Conservation (phyloP, 2,329 filamentous ascomycete genomes). For the Coleophoma cylindrospora region DNA sequence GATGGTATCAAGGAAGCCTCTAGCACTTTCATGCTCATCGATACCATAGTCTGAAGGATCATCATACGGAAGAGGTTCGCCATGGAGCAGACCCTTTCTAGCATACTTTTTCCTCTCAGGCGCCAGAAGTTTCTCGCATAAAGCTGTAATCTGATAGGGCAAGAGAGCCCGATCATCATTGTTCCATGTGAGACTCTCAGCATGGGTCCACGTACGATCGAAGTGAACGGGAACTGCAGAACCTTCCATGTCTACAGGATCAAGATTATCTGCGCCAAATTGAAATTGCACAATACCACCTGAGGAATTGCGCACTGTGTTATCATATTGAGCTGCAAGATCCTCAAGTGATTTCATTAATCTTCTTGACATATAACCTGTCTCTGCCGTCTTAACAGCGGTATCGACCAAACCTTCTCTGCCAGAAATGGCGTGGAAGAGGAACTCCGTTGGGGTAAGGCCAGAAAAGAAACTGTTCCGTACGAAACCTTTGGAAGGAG, state of each 20-base stretch:
- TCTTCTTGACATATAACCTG: constrained; percentile 96
- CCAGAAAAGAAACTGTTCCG: constrained; percentile 96
- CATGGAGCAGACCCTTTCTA: constrained; percentile 55
- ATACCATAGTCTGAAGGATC: constrained; percentile 65
- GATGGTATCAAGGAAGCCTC: constrained; percentile 77
- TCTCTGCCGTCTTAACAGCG: constrained; percentile 97
- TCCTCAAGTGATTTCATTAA: constrained; percentile 98
- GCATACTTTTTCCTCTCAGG: constrained; percentile 61
- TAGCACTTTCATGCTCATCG: constrained; percentile 76
- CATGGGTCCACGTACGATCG: constrained; percentile 82
- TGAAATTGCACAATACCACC: constrained; percentile 93
- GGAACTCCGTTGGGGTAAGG: constrained; percentile 83
- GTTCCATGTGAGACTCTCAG: constrained; percentile 70
- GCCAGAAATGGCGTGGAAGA: constrained; percentile 97
- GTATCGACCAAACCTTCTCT: constrained; percentile 98
- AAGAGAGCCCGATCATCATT: constrained; percentile 70
- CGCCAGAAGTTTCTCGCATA: constrained; percentile 65
- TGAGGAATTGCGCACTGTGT: constrained; percentile 88
- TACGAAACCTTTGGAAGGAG: constrained; percentile 95
- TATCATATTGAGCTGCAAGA: constrained; percentile 86
- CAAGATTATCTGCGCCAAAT: constrained; percentile 91
- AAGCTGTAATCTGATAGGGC: constrained; percentile 65
- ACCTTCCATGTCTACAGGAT: constrained; percentile 97
- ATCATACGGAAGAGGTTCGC: constrained; percentile 60
- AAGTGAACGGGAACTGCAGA: constrained; percentile 90